Percentiles rank a stretch among this genome's conserved stretches.
Evolutionary conservation across 2,329 filamentous ascomycete species (phyloP).

Genomic region (Cordyceps cicadae): DNA sequence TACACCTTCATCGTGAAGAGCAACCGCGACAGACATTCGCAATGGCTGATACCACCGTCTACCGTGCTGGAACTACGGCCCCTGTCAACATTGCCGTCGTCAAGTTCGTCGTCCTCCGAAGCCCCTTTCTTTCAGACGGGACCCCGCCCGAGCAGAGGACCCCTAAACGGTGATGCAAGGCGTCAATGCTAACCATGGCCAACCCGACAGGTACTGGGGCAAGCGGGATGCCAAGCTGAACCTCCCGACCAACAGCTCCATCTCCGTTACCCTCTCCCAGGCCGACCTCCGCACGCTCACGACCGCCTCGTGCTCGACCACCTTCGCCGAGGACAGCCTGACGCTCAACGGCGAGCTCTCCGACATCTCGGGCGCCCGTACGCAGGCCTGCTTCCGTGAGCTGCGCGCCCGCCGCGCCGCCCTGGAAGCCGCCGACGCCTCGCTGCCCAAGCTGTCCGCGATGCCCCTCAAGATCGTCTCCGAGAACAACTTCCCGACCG

Average conservation of each 20-base stretch:
- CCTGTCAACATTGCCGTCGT: slow-evolving; percentile 98
- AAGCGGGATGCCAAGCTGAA: slow-evolving; percentile 92
- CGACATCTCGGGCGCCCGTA: slow-evolving; percentile 79
- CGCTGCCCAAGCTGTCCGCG: slow-evolving; percentile 72
- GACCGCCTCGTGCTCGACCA: slow-evolving; percentile 78
- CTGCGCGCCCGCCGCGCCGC: slow-evolving; percentile 68
- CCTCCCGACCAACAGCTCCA: slow-evolving; percentile 93
- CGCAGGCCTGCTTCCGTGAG: slow-evolving; percentile 88
- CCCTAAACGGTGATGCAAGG: not conserved
- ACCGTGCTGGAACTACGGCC: slow-evolving; percentile 90
- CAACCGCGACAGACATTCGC: not conserved
- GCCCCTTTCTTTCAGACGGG: not conserved
- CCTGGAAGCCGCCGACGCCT: slow-evolving; percentile 63
- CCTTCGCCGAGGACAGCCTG: slow-evolving; percentile 63
- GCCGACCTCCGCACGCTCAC: slow-evolving; percentile 90
- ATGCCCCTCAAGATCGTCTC: slow-evolving; percentile 79
- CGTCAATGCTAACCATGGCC: not conserved
- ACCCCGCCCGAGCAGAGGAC: not conserved
- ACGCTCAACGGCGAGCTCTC: slow-evolving; percentile 76
- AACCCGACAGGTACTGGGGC: slow-evolving; percentile 65
- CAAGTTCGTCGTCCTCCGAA: slow-evolving; percentile 50
- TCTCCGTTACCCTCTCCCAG: slow-evolving; percentile 94
- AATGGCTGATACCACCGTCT: slow-evolving; percentile 53
- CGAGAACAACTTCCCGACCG: slow-evolving; percentile 98
- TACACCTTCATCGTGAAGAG: not conserved